These are phyloP conservation scores for Colletotrichum sp. DNA, from an alignment of 2,329 filamentous ascomycete species.

Conservation along the genomic window DNA sequence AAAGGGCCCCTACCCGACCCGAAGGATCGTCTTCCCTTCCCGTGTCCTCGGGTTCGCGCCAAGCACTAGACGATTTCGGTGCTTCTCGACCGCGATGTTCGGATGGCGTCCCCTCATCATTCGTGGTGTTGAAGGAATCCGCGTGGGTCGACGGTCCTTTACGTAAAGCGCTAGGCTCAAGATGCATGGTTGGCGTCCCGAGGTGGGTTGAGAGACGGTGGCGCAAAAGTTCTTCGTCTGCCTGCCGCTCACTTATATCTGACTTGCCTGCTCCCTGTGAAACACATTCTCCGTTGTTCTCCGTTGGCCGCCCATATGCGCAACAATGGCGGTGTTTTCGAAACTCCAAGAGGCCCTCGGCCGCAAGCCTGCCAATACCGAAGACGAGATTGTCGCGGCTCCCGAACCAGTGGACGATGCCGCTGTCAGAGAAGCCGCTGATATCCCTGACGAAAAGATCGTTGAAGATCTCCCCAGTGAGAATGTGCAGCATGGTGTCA, in stretches of 20 bases:
- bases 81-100: not conserved
- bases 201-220: not conserved
- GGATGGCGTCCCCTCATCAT: not conserved
- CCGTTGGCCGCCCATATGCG: not conserved
- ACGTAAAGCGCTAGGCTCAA: not conserved
- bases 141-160: not conserved
- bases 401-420: not conserved
- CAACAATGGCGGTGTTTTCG: not conserved
- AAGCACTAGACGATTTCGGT: not conserved
- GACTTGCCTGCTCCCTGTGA: not conserved
- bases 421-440: not conserved
- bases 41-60: not conserved
- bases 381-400: not conserved
- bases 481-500: constrained; percentile 25
- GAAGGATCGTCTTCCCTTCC: not conserved
- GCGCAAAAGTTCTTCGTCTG: not conserved
- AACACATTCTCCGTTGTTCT: not conserved
- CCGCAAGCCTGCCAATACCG: not conserved
- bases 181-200: not conserved
- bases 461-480: constrained; percentile 4
- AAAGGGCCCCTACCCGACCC: not conserved
- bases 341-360: not conserved
- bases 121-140: not conserved
- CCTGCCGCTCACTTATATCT: not conserved
- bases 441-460: not conserved